Evolutionary conservation across 805 yeast species (phyloP).

Genomic region (Hanseniaspora taiwanica): DNA sequence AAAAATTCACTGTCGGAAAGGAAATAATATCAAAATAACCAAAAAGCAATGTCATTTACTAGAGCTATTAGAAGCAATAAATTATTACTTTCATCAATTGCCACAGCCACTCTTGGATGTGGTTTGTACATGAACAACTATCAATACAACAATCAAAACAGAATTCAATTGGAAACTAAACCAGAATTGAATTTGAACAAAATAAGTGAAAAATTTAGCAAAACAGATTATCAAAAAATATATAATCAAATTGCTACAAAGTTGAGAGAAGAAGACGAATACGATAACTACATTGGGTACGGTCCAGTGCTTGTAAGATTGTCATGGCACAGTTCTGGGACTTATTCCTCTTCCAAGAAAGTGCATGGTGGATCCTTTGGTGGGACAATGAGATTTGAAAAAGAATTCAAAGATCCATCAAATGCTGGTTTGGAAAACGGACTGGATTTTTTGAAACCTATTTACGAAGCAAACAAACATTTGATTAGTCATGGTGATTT

Average conservation of each 20-base stretch:
- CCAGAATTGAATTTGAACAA: no score
- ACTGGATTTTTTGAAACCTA: slow-evolving; percentile 40
- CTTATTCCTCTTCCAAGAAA: slow-evolving; percentile 45
- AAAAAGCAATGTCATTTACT: slow-evolving; percentile 6
- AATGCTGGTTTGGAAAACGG: slow-evolving; percentile 55
- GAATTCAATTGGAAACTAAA: slow-evolving; percentile 14
- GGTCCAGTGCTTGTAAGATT: slow-evolving; percentile 72
- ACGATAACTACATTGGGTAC: slow-evolving; percentile 53
- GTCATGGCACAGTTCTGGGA: slow-evolving; percentile 85
- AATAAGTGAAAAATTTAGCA: slow-evolving; percentile 20
- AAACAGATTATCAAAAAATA: slow-evolving; percentile 45
- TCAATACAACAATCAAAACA: slow-evolving; percentile 17
- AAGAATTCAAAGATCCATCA: slow-evolving; percentile 41
- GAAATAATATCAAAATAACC: not conserved
- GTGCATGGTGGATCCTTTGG: slow-evolving; percentile 58
- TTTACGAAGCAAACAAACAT: slow-evolving; percentile 39
- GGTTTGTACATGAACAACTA: slow-evolving; percentile 12
- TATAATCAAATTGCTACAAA: slow-evolving; percentile 62
- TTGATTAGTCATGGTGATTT: slow-evolving; percentile 73
- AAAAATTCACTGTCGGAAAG: not conserved
- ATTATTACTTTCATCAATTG: slow-evolving; percentile 15
- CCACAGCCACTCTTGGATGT: slow-evolving; percentile 12
- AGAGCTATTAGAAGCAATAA: slow-evolving; percentile 14
- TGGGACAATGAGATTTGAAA: slow-evolving; percentile 46
- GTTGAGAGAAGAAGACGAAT: slow-evolving; percentile 40